Evolutionary conservation across 1,284 basidiomycete species (phyloP), one percentile per base, ranked within the genome.

Genomic region (Leccinum pachyderme): DNA sequence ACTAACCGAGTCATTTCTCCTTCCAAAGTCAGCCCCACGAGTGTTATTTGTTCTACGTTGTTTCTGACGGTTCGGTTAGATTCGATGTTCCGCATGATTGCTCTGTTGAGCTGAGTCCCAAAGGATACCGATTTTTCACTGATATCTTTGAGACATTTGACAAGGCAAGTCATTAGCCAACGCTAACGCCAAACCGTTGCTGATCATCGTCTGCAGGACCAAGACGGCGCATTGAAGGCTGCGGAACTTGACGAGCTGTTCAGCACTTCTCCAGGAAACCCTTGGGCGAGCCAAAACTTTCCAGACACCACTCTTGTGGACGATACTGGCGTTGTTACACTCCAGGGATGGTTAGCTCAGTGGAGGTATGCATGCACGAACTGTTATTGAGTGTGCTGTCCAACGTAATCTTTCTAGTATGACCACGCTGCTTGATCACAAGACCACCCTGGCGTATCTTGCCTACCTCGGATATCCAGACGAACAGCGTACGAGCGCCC

Each of bases 261-360:
- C 72, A 87, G 86, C 61, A 98, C 96, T 5, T 94, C 95, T 15
- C 95, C 96, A 0, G 95, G 93, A 0, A 95, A 95, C 67, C 95
- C 95, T 27, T 98, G 95, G 95, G 78, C 82, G 15, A 81, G 80
- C 22, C 87, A 91, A 65, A 90, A 87, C 47, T 95, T 95, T 74
- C 91, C 93, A 0, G 90, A 94, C 64, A 95, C 89, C 1, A 96
- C 94, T 2, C 81, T 95, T 49, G 90, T 93, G 11, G 91, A 95
- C 65, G 95, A 96, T 67, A 79, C 84, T 43, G 95, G 93, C 8
- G 86, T 91, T 9, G 92, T 98, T 13, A 98, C 96, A 15, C 74
- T 99, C 49, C 96, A 98, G 74, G 94, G 94, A 7, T 99, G 96
- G 96, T 77, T 99, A 15, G 96, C 96, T 25, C 95, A 98, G 70